A percentile compares a stretch with the other conserved stretches of the same genome.
phyloP scores from a whole-genome alignment of 2,329 filamentous ascomycete genomes.

The Albifimbria verrucaria region DNA sequence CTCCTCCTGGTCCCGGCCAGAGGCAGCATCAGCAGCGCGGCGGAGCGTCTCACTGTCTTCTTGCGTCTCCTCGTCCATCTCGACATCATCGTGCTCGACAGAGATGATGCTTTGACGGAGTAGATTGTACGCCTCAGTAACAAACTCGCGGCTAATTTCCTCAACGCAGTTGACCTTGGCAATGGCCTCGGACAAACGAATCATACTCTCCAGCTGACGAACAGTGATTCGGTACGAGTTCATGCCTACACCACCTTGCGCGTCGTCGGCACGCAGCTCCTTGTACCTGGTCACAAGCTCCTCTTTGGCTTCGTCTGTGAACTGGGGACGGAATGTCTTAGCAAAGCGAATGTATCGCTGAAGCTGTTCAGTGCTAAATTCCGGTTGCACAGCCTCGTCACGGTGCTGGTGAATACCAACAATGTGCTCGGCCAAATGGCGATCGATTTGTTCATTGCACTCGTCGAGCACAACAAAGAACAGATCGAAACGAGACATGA shows the following conservation, averaged over 20 bases:
- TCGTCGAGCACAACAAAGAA: slow-evolving; percentile 98
- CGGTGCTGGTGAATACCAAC: slow-evolving; percentile 90
- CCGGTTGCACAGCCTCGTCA: slow-evolving; percentile 85
- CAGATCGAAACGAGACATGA: slow-evolving; percentile 98
- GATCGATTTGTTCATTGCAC: slow-evolving; percentile 87
- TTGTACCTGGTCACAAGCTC: slow-evolving; percentile 92
- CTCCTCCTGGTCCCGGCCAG: slow-evolving; percentile 43
- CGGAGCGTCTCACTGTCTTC: slow-evolving; percentile 45
- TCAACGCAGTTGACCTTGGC: slow-evolving; percentile 96
- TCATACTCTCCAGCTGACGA: slow-evolving; percentile 91
- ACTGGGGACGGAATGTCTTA: slow-evolving; percentile 88
- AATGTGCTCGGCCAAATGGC: slow-evolving; percentile 90
- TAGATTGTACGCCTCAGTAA: slow-evolving; percentile 87
- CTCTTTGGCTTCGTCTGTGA: slow-evolving; percentile 81
- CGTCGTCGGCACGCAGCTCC: slow-evolving; percentile 87
- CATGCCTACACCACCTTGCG: slow-evolving; percentile 87
- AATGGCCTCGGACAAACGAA: slow-evolving; percentile 94
- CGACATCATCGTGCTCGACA: slow-evolving; percentile 95
- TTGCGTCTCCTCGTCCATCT: slow-evolving; percentile 68
- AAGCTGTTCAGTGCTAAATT: slow-evolving; percentile 93
- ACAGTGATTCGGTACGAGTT: slow-evolving; percentile 98
- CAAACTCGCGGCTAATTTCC: slow-evolving; percentile 80
- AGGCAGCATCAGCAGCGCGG: slow-evolving; percentile 35
- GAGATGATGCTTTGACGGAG: slow-evolving; percentile 94
- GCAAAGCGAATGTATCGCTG: slow-evolving; percentile 98